phyloP scores from a whole-genome alignment of 108 stramenopile genomes.

The Fragilariopsis cylindrus region DNA sequence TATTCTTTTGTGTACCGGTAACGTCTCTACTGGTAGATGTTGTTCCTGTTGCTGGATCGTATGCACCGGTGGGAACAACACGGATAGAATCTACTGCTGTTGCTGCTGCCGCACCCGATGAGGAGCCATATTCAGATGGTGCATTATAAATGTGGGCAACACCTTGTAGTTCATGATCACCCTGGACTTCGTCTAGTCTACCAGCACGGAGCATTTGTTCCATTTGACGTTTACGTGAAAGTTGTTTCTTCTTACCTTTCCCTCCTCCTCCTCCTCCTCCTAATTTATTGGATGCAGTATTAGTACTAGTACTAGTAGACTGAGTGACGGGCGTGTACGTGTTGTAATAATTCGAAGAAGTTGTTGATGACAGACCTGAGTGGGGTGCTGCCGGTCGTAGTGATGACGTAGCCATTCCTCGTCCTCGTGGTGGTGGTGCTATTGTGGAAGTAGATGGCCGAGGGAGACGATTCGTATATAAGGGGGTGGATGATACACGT shows the following conservation, averaged over 20 bases:
- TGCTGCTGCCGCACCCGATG: constrained; percentile 1
- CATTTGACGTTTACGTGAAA: constrained; percentile 44
- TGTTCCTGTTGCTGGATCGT: constrained; percentile 29
- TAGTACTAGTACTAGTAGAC: no score
- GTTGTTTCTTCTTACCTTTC: constrained; percentile 14
- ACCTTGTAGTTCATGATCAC: constrained; percentile 17
- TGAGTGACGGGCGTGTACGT: not conserved
- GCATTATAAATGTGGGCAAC: constrained; percentile 14
- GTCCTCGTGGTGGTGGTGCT: not conserved
- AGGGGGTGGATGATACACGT: not conserved
- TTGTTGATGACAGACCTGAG: not conserved
- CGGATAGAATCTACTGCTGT: constrained; percentile 24
- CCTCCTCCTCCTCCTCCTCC: no score
- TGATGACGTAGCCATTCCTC: constrained; percentile 17
- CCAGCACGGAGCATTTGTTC: constrained; percentile 47
- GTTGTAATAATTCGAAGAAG: not conserved
- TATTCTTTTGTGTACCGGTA: constrained; percentile 35
- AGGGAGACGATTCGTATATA: not conserved
- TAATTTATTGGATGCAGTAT: not conserved
- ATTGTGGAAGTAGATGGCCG: constrained; percentile 11
- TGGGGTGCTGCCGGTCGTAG: constrained; percentile 11
- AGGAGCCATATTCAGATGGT: not conserved
- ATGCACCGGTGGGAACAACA: constrained; percentile 39
- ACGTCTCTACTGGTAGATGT: constrained; percentile 20
- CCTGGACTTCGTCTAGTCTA: constrained; percentile 23